Evolutionary conservation across 768 basidiomycete genomes (phyloP).

Genomic region (Ephemerocybe angulata): DNA sequence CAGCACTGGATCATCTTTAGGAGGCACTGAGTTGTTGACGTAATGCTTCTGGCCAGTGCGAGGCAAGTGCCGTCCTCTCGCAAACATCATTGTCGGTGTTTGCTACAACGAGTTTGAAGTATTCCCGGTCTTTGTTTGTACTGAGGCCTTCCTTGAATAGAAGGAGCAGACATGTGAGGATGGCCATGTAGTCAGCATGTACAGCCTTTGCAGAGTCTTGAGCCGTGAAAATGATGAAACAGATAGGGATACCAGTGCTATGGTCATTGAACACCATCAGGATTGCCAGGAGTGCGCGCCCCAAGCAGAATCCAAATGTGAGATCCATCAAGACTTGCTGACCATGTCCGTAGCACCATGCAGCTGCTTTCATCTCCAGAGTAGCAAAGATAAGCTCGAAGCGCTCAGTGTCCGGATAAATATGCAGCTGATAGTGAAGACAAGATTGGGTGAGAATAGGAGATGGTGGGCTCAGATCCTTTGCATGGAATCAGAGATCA

Average conservation of each 20-base stretch:
- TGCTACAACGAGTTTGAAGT: constrained; percentile 18
- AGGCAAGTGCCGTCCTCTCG: constrained; percentile 21
- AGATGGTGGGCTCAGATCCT: constrained; percentile 17
- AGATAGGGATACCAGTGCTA: constrained; percentile 27
- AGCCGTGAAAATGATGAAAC: constrained; percentile 23
- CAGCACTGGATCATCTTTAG: constrained; percentile 34
- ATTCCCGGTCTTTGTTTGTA: constrained; percentile 13
- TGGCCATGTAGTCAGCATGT: constrained; percentile 21
- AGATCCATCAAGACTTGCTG: constrained; percentile 21
- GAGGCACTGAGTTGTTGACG: constrained; percentile 31
- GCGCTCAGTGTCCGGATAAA: constrained; percentile 12
- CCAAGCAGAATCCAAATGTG: constrained; percentile 22
- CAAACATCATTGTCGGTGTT: constrained; percentile 29
- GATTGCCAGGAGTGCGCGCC: constrained; percentile 25
- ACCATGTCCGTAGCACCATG: constrained; percentile 24
- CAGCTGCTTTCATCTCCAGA: constrained; percentile 14
- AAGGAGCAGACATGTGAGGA: constrained; percentile 15
- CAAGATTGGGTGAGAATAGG: constrained; percentile 15
- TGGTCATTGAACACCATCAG: constrained; percentile 29
- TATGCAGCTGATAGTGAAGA: constrained; percentile 22
- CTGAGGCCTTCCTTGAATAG: constrained; percentile 17
- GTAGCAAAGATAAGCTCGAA: constrained; percentile 21
- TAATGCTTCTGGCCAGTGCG: constrained; percentile 15
- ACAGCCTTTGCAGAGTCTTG: constrained; percentile 17
- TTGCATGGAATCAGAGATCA: constrained; percentile 21